Percentiles rank a stretch among this genome's conserved stretches.
These are phyloP conservation scores for Coniochaeta prunicola DNA, from an alignment of 2,329 filamentous ascomycete species.

Conservation along the genomic window DNA sequence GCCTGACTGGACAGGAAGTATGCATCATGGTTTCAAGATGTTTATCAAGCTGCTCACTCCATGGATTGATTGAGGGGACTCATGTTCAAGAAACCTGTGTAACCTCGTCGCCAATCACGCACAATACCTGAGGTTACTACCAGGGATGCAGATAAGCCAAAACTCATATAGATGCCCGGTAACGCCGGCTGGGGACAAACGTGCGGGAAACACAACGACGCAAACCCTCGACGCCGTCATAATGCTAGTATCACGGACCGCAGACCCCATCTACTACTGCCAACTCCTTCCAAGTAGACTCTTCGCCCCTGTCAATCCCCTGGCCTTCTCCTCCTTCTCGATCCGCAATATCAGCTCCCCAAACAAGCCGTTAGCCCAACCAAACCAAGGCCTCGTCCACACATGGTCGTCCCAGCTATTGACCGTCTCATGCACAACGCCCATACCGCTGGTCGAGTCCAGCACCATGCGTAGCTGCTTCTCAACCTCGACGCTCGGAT, in stretches of 20 bases:
- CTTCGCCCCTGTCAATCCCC: slow-evolving; percentile 8
- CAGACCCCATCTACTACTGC: slow-evolving; percentile 13
- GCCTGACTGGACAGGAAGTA: neutral
- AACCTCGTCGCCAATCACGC: neutral
- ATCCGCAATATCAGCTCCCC: slow-evolving; percentile 31
- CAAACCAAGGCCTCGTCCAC: slow-evolving; percentile 40
- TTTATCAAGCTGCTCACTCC: neutral
- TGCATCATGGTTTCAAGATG: neutral
- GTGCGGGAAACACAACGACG: neutral
- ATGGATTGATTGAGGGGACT: neutral
- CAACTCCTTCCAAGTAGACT: slow-evolving; percentile 20
- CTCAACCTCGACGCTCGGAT: slow-evolving; percentile 19
- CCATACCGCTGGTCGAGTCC: slow-evolving; percentile 30
- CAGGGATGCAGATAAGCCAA: neutral
- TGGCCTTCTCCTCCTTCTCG: slow-evolving; percentile 19
- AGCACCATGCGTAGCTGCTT: slow-evolving; percentile 29
- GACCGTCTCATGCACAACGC: slow-evolving; percentile 42
- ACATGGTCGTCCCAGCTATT: slow-evolving; percentile 29
- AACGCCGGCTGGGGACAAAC: neutral
- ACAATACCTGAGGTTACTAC: neutral
- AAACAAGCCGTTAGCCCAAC: slow-evolving; percentile 35
- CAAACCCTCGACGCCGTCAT: neutral
- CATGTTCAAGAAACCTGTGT: neutral
- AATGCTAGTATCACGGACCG: neutral
- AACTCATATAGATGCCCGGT: neutral